phyloP scores from a whole-genome alignment of 345 rosid genomes.

The Brassica napus region DNA sequence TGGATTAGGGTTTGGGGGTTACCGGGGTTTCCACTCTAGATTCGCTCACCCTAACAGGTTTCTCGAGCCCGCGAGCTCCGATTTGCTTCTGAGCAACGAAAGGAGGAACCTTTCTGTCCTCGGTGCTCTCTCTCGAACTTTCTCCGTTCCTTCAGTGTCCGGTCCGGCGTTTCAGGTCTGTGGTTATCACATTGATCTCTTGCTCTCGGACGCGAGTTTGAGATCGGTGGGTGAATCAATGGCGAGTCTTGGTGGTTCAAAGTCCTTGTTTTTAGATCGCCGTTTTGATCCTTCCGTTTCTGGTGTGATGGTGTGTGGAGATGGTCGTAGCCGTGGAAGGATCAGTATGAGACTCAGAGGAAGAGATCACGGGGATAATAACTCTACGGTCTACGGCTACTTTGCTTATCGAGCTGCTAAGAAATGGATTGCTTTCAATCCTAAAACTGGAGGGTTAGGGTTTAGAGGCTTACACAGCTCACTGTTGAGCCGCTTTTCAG shows the following conservation, averaged over 20 bases:
- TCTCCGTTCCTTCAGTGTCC: slow-evolving; percentile 89
- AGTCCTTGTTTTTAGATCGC: slow-evolving; percentile 43
- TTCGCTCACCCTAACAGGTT: slow-evolving; percentile 51
- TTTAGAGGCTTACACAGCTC: slow-evolving; percentile 60
- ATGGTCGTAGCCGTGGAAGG: slow-evolving; percentile 19
- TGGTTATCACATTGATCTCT: slow-evolving; percentile 78
- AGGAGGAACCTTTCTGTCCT: slow-evolving; percentile 75
- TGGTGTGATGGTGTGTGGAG: neutral
- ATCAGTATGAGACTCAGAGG: slow-evolving; percentile 68
- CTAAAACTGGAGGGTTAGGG: slow-evolving; percentile 40
- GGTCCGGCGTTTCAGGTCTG: slow-evolving; percentile 87
- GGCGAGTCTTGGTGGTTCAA: slow-evolving; percentile 56
- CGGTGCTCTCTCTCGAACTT: slow-evolving; percentile 71
- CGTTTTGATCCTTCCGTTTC: slow-evolving; percentile 43
- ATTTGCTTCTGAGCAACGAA: slow-evolving; percentile 51
- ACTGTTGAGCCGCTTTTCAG: slow-evolving; percentile 46
- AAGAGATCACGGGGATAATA: slow-evolving; percentile 36
- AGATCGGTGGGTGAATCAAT: slow-evolving; percentile 43
- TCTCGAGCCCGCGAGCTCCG: slow-evolving; percentile 59
- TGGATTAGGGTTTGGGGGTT: slow-evolving; percentile 50
- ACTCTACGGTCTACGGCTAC: slow-evolving; percentile 53
- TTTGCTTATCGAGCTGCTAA: slow-evolving; percentile 52
- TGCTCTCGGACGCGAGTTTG: slow-evolving; percentile 46
- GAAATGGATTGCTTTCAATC: slow-evolving; percentile 47
- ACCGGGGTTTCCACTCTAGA: slow-evolving; percentile 58